Conservation (phyloP, 1,284 basidiomycete species). For the Limonomyces culmigenus region DNA sequence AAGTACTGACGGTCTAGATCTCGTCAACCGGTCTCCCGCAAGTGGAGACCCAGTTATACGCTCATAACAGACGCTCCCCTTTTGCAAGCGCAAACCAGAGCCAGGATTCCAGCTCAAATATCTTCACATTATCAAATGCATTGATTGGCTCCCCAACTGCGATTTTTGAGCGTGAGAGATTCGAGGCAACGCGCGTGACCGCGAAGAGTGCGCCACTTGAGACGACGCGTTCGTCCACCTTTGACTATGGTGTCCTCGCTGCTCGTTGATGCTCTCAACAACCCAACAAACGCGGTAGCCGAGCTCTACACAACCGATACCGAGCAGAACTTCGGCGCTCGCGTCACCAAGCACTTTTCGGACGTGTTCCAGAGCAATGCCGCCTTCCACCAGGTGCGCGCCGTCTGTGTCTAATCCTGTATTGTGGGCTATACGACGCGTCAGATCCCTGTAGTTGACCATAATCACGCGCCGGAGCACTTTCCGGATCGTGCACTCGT, state of each 20-base stretch:
- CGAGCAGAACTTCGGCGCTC: not conserved
- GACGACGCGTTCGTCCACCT: too few species aligned
- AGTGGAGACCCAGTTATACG: too few species aligned
- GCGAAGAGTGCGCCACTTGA: too few species aligned
- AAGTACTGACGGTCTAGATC: too few species aligned
- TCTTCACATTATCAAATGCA: too few species aligned
- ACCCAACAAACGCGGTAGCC: constrained; percentile 3
- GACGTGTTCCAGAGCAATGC: constrained; percentile 6
- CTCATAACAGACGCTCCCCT: too few species aligned
- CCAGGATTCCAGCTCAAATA: too few species aligned
- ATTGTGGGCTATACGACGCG: not conserved
- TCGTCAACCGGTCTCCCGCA: too few species aligned
- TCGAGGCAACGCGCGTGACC: too few species aligned
- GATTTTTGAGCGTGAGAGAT: not conserved
- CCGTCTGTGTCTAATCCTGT: not conserved
- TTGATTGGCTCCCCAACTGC: too few species aligned
- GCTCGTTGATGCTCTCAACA: constrained; percentile 4
- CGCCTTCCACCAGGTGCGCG: constrained; percentile 7
- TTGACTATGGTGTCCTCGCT: constrained; percentile 5
- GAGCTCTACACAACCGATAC: not conserved
- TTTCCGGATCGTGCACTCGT: constrained; percentile 37
- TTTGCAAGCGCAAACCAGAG: too few species aligned
- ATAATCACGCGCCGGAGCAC: constrained; percentile 25
- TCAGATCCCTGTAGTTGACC: constrained; percentile 39
- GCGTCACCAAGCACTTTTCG: constrained; percentile 3